Base-by-base conservation (phyloP, 225 moss, liverwort and hornwort genomes). In the Physcomitrellopsis africana region DNA sequence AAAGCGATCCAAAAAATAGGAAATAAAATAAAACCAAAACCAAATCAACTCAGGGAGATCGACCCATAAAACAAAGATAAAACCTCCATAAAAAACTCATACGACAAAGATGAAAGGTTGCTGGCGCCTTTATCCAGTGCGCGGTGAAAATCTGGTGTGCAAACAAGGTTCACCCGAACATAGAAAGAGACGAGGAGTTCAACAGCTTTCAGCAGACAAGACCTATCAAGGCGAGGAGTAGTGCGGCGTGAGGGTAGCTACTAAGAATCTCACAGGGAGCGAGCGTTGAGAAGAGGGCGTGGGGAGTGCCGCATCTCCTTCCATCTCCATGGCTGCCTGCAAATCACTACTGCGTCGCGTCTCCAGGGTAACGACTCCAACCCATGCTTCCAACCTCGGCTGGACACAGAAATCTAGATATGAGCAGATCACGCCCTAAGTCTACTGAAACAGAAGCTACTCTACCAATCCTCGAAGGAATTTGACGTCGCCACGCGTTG, bases 271-370 rank as follows among this genome's bases (percentile, higher is more conserved):
- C 10, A 84, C 81, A 7, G 71, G 71, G 13, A 51, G 32, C 32
- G 32, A 37, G 32, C 32, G 32, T 37, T 37, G 32, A 37, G 32
- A 57, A 37, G 74, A 48, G 9, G 74, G 66, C 19, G 10, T 27
- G 26, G 63, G 20, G 59, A 29, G 73, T 10, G 74, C 57, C 48
- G 71, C 67, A 71, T 13, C 81, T 75, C 16, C 67, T 46, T 56
- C 63, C 58, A 71, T 78, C 75, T 71, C 84, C 84, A 84, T 71
- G 22, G 84, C 81, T 77, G 70, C 27, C 17, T 46, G 23, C 12
- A 24, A 1, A 0, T n/a, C 69, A 55, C 69, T 7, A 66, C 67
- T 37, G 5, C 32, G 4, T 37, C 32, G 7, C 32, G 32, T 7
- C 32, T 7, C 2, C 32, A 37, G 32, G 7, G 32, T 2, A 37